A percentile compares a stretch with the other conserved stretches of the same genome.
Evolutionary conservation across 495 filamentous ascomycete species (phyloP).

Genomic region (Podospora pseudoanserina): DNA sequence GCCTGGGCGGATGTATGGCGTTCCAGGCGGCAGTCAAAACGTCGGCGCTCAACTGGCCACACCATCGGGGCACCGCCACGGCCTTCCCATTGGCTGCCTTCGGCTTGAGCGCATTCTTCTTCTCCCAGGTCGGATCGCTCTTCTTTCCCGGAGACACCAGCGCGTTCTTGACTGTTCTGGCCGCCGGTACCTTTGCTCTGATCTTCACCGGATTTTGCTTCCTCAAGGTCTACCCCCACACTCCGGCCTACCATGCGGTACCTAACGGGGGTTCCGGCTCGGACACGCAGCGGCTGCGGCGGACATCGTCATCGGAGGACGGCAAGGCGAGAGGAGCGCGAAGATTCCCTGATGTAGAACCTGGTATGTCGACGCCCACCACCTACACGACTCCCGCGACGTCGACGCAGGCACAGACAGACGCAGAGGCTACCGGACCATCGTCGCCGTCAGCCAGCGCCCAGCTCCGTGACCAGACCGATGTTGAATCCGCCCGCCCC

Average conservation of each 20-base stretch:
- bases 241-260: conserved; percentile 63
- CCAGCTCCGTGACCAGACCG: conserved; percentile 23
- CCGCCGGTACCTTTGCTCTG: conserved; percentile 72
- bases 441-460: conserved; percentile 15
- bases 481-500: conserved; percentile 38
- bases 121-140: conserved; percentile 70
- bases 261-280: conserved; percentile 42
- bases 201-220: conserved; percentile 75
- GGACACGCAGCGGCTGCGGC: conserved; percentile 59
- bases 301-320: conserved; percentile 55
- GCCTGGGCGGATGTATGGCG: conserved; percentile 80
- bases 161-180: conserved; percentile 73
- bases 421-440: not conserved
- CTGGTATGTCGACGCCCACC: conserved; percentile 60
- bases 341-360: conserved; percentile 50
- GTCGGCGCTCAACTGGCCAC: conserved; percentile 90
- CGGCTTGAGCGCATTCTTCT: conserved; percentile 94
- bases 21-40: conserved; percentile 82
- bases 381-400: conserved; percentile 31
- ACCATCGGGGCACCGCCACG: conserved; percentile 88
- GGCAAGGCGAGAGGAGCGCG: conserved; percentile 30
- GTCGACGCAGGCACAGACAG: conserved; percentile 5
- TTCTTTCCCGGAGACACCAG: conserved; percentile 82
- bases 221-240: conserved; percentile 67
- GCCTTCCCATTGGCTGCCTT: conserved; percentile 90